Percentiles rank a stretch among this genome's conserved stretches.
Evolutionary conservation across 495 filamentous ascomycete genomes (phyloP).

Genomic region (Trichocladium antarcticum): DNA sequence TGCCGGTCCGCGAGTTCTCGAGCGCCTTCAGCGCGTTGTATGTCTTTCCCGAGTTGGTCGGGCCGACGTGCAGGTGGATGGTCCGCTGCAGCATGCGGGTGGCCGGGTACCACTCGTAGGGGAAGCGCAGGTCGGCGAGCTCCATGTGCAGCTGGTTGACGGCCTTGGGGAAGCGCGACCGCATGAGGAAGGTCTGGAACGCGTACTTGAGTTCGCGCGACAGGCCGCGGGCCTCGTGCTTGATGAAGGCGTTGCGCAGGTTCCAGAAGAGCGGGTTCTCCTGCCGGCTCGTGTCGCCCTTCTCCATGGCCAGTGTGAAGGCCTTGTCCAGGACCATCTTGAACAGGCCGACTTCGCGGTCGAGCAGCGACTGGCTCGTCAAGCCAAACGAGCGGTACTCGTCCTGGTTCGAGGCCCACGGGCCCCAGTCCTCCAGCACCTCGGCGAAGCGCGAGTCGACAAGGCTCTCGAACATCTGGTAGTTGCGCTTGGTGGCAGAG

Average conservation of each 20-base stretch:
- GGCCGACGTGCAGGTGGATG: conserved; percentile 88
- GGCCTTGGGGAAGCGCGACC: conserved; percentile 25
- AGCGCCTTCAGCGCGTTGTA: conserved; percentile 88
- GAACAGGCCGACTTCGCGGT: conserved; percentile 30
- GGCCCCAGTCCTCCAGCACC: conserved; percentile 11
- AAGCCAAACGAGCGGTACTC: conserved; percentile 29
- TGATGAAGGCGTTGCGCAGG: conserved; percentile 48
- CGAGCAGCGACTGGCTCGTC: conserved; percentile 18
- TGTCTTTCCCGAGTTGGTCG: conserved; percentile 97
- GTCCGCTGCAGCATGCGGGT: conserved; percentile 69
- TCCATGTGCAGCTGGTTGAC: conserved; percentile 44
- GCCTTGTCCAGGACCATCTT: conserved; percentile 24
- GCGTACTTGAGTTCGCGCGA: conserved; percentile 48
- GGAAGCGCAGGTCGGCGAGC: conserved; percentile 70
- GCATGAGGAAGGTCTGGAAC: conserved; percentile 43
- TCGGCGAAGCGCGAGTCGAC: conserved; percentile 11
- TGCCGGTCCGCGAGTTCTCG: conserved; percentile 59
- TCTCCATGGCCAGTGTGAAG: conserved; percentile 27
- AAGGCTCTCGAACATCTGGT: conserved; percentile 23
- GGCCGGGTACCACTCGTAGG: conserved; percentile 80
- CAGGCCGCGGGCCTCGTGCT: conserved; percentile 38
- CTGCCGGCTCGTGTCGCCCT: conserved; percentile 19
- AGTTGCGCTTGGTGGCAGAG: conserved; percentile 12
- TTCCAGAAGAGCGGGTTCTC: conserved; percentile 43
- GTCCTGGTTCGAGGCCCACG: conserved; percentile 6